Evolutionary conservation across 2,329 filamentous ascomycete genomes (phyloP).

Genomic region (Penicillium hordei): DNA sequence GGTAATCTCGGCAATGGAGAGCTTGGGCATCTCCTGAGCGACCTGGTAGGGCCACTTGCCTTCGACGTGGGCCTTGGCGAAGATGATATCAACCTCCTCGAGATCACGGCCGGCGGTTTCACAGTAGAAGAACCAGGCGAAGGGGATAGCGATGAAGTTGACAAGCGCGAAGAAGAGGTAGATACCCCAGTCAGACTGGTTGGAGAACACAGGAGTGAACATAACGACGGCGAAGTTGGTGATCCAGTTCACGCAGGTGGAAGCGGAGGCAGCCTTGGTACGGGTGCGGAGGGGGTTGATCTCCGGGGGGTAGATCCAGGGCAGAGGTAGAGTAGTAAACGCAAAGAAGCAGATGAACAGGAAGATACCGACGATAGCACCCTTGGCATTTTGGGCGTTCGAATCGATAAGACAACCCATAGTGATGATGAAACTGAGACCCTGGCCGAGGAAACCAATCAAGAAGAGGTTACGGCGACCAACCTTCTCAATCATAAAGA

Average conservation of each 20-base stretch:
- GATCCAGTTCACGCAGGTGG: constrained; percentile 54
- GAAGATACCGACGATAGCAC: constrained; percentile 59
- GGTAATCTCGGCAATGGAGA: constrained; percentile 27
- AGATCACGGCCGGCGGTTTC: constrained; percentile 46
- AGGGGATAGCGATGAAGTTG: constrained; percentile 47
- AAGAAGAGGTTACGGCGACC: constrained; percentile 43
- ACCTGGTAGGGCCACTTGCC: constrained; percentile 32
- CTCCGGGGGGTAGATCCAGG: constrained; percentile 55
- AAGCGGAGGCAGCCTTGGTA: constrained; percentile 53
- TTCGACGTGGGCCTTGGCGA: constrained; percentile 41
- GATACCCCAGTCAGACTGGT: constrained; percentile 36
- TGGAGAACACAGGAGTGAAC: constrained; percentile 43
- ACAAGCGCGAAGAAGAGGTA: constrained; percentile 44
- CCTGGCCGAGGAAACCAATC: constrained; percentile 36
- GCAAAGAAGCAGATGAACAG: constrained; percentile 67
- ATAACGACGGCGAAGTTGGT: constrained; percentile 55
- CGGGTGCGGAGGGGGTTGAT: constrained; percentile 55
- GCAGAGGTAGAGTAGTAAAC: constrained; percentile 61
- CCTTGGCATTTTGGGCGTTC: constrained; percentile 28
- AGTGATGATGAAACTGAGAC: constrained; percentile 34
- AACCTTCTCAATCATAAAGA: constrained; percentile 38
- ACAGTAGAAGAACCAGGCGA: constrained; percentile 54
- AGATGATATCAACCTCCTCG: constrained; percentile 44
- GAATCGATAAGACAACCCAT: constrained; percentile 33
- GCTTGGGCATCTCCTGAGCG: constrained; percentile 31